Conservation (phyloP, 352 stramenopile species). For the Phytophthora pinifolia region DNA sequence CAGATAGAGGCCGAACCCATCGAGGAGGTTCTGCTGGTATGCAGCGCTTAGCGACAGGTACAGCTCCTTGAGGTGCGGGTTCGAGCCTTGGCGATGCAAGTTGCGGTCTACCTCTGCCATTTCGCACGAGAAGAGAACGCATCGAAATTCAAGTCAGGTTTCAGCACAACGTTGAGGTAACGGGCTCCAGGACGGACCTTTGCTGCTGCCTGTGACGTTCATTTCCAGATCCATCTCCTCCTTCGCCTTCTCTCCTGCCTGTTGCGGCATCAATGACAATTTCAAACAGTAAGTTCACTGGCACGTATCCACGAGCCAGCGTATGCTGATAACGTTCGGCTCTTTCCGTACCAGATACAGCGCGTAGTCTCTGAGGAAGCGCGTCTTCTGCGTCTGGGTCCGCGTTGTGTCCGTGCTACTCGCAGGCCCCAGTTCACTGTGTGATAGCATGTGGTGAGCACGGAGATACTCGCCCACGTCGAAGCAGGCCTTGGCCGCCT, state of each 20-base stretch:
- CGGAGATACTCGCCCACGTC: conserved; percentile 78
- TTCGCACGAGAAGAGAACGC: not conserved
- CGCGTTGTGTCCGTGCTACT: not conserved
- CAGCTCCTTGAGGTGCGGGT: conserved; percentile 76
- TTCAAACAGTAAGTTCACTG: not conserved
- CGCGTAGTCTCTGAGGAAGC: conserved; percentile 78
- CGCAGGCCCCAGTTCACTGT: not conserved
- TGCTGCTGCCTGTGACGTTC: conserved; percentile 54
- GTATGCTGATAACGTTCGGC: not conserved
- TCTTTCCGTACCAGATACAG: conserved; percentile 57
- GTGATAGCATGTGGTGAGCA: conserved; percentile 56
- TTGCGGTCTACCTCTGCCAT: conserved; percentile 35
- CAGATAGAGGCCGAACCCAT: conserved; percentile 81
- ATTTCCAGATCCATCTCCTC: conserved; percentile 79
- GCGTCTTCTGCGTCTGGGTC: conserved; percentile 35
- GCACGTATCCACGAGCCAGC: no score
- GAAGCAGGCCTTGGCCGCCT: conserved; percentile 68
- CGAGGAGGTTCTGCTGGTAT: conserved; percentile 56
- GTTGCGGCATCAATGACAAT: not conserved
- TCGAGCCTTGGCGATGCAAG: conserved; percentile 46
- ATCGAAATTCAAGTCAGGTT: conserved; percentile 1
- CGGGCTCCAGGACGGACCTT: conserved; percentile 12
- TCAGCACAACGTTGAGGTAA: not conserved
- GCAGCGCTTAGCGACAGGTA: conserved; percentile 49
- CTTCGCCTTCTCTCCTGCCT: conserved; percentile 82